A percentile compares a stretch with the other conserved stretches of the same genome.
Evolutionary conservation across 768 basidiomycete genomes (phyloP).

Genomic region (Heimioporus sp.): DNA sequence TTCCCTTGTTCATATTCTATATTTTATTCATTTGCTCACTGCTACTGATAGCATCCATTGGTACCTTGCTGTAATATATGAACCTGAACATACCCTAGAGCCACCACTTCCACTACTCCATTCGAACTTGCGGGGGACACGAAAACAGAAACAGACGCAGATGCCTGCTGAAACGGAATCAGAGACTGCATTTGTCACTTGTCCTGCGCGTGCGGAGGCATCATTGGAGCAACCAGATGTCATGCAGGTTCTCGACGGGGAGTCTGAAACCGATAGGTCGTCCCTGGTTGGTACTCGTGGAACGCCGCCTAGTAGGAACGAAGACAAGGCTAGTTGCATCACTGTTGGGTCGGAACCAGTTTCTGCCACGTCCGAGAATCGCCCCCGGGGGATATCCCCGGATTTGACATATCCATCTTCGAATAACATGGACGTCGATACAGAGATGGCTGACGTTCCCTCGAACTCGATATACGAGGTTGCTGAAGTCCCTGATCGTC

Average conservation of each 20-base stretch:
- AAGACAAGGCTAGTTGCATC: constrained; percentile 20
- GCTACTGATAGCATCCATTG: constrained; percentile 72
- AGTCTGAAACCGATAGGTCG: constrained; percentile 14
- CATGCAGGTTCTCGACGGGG: constrained; percentile 3
- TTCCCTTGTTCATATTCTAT: constrained; percentile 16
- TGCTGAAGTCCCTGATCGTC: background rate
- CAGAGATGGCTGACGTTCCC: background rate
- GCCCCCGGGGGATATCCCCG: constrained; percentile 15
- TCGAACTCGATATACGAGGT: background rate
- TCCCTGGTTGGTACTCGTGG: constrained; percentile 16
- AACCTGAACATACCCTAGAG: constrained; percentile 62
- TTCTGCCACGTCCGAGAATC: constrained; percentile 4
- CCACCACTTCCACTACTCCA: constrained; percentile 40
- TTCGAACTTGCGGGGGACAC: constrained; percentile 14
- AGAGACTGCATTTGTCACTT: background rate
- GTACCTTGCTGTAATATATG: constrained; percentile 93
- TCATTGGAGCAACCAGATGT: constrained; percentile 1
- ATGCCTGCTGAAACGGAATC: constrained; percentile 1
- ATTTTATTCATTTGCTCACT: constrained; percentile 3
- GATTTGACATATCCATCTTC: constrained; percentile 18
- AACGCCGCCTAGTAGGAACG: constrained; percentile 19
- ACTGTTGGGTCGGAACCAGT: constrained; percentile 1
- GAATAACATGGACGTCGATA: constrained; percentile 30
- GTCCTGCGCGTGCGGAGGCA: background rate
- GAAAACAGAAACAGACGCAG: constrained; percentile 20